These are phyloP conservation scores for Microcyclosporella mali DNA, from an alignment of 2,329 filamentous ascomycete species.

Conservation along the genomic window DNA sequence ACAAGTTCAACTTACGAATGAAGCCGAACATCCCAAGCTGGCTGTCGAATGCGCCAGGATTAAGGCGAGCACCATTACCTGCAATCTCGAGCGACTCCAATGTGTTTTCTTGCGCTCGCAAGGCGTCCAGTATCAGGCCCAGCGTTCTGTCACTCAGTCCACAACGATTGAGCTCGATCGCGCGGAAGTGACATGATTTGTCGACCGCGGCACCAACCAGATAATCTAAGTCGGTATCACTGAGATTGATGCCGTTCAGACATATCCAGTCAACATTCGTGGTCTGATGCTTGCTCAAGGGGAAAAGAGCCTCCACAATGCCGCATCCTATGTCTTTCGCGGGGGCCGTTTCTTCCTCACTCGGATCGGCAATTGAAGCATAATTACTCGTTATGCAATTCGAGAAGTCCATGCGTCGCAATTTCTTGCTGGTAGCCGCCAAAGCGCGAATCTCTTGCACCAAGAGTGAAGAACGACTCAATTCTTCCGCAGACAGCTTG, in stretches of 20 bases:
- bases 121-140: slow-evolving; percentile 57
- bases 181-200: slow-evolving; percentile 57
- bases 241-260: slow-evolving; percentile 62
- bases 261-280: slow-evolving; percentile 67
- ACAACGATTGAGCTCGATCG: slow-evolving; percentile 61
- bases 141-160: slow-evolving; percentile 53
- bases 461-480: slow-evolving; percentile 52
- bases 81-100: slow-evolving; percentile 63
- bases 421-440: slow-evolving; percentile 57
- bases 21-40: slow-evolving; percentile 62
- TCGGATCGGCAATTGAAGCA: slow-evolving; percentile 36
- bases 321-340: slow-evolving; percentile 58
- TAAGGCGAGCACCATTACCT: slow-evolving; percentile 59
- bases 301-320: slow-evolving; percentile 63
- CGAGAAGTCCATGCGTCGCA: slow-evolving; percentile 61
- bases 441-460: slow-evolving; percentile 64
- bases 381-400: slow-evolving; percentile 53
- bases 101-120: slow-evolving; percentile 60
- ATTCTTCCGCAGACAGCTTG: slow-evolving; percentile 47
- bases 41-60: slow-evolving; percentile 58
- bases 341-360: slow-evolving; percentile 36
- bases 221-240: slow-evolving; percentile 63
- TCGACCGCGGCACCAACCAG: slow-evolving; percentile 63
- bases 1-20: slow-evolving; percentile 60
- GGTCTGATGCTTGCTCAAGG: slow-evolving; percentile 59